A percentile compares a stretch with the other conserved stretches of the same genome.
Evolutionary conservation across 352 stramenopile genomes (phyloP).

Genomic region (Phytopythium oedochilum): DNA sequence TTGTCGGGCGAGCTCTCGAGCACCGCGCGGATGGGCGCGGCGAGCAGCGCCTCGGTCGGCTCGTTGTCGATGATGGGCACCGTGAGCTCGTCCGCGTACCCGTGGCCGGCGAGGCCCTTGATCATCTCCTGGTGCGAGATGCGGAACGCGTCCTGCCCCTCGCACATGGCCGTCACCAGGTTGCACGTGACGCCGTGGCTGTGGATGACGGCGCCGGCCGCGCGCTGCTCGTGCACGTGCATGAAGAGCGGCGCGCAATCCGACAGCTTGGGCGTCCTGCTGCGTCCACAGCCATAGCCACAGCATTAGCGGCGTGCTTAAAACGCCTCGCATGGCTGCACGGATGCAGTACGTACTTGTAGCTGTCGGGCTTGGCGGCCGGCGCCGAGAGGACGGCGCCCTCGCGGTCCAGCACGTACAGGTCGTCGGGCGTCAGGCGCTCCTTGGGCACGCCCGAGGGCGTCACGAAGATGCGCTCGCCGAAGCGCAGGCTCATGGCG

Average conservation of each 20-base stretch:
- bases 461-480: constrained; percentile 94
- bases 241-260: constrained; percentile 94
- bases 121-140: constrained; percentile 97
- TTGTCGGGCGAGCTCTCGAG: constrained; percentile 85
- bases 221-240: constrained; percentile 86
- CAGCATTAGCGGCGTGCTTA: too few species aligned
- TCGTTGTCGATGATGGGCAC: constrained; percentile 97
- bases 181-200: constrained; percentile 85
- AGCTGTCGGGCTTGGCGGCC: constrained; percentile 22
- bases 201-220: constrained; percentile 70
- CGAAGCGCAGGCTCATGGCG: constrained; percentile 90
- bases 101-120: constrained; percentile 92
- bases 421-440: constrained; percentile 91
- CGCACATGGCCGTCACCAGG: constrained; percentile 89
- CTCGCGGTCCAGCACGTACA: constrained; percentile 93
- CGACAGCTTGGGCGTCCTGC: constrained; percentile 76
- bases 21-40: constrained; percentile 80
- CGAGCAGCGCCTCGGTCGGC: constrained; percentile 89
- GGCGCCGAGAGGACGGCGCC: constrained; percentile 70
- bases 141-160: constrained; percentile 73
- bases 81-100: constrained; percentile 91
- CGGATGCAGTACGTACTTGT: constrained; percentile 18
- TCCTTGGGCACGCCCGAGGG: constrained; percentile 96
- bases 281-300: not conserved
- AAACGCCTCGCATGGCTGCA: not conserved